These are phyloP conservation scores for Melocanna baccifera DNA, from an alignment of 176 grass and related monocot genomes.

Conservation along the genomic window DNA sequence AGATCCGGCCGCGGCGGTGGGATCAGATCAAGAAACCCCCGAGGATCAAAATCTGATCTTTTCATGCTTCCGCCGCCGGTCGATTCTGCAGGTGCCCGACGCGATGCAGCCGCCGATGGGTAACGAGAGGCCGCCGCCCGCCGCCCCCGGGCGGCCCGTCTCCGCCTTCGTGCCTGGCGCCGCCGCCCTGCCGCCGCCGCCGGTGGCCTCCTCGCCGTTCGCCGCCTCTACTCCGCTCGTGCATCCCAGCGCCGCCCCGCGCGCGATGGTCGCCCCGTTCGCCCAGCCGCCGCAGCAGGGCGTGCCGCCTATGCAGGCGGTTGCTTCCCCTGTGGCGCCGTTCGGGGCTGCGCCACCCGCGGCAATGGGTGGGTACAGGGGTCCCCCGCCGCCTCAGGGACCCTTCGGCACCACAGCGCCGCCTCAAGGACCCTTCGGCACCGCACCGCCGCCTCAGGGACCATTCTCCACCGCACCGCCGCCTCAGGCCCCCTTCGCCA, in stretches of 20 bases:
- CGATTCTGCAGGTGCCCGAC: slow-evolving; percentile 21
- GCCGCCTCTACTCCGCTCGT: slow-evolving; percentile 4
- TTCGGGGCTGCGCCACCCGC: slow-evolving; percentile 15
- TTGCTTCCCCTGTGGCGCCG: not conserved
- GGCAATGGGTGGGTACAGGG: slow-evolving; percentile 41
- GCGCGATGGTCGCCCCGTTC: not conserved
- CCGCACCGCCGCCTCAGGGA: not conserved
- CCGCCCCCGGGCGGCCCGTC: slow-evolving; percentile 33
- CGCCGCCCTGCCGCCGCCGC: slow-evolving; percentile 9
- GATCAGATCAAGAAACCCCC: slow-evolving; percentile 33
- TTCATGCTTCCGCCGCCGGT: not conserved
- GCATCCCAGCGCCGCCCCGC: not conserved
- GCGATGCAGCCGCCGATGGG: slow-evolving; percentile 56
- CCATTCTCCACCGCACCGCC: not conserved
- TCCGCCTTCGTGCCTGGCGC: slow-evolving; percentile 34
- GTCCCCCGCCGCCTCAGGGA: slow-evolving; percentile 20
- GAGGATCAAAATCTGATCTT: slow-evolving; percentile 37
- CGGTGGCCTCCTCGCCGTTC: slow-evolving; percentile 27
- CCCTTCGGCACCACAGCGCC: slow-evolving; percentile 10
- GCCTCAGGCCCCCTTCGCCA: not conserved
- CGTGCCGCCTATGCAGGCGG: not conserved
- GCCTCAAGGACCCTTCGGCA: not conserved
- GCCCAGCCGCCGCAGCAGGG: not conserved
- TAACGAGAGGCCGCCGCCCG: slow-evolving; percentile 37
- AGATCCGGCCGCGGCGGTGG: slow-evolving; percentile 33